phyloP scores from a whole-genome alignment of 2,329 filamentous ascomycete genomes.

The Aspergillus intermedius region DNA sequence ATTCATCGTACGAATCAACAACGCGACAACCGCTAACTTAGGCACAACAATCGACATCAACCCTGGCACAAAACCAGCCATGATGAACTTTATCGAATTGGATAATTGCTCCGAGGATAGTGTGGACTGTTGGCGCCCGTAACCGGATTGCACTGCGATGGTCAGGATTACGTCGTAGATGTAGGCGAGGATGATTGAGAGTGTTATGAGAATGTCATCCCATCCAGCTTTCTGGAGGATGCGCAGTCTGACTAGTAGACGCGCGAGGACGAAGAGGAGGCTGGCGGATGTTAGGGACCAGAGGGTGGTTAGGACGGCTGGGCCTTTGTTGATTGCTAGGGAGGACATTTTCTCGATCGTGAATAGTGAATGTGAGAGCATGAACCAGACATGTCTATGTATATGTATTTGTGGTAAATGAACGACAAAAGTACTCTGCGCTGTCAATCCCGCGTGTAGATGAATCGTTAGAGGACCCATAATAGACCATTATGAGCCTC shows the following conservation, averaged over 20 bases:
- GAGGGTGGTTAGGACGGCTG: not conserved
- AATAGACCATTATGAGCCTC: too few species aligned
- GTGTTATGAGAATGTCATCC: not conserved
- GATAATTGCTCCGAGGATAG: not conserved
- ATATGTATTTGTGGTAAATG: too few species aligned
- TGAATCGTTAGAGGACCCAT: too few species aligned
- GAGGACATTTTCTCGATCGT: not conserved
- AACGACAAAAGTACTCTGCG: too few species aligned
- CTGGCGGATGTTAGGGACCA: not conserved
- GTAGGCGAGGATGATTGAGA: not conserved
- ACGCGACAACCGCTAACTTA: not conserved
- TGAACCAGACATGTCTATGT: not conserved
- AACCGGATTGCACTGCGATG: not conserved
- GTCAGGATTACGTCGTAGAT: not conserved
- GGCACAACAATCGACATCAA: not conserved
- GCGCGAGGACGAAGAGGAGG: not conserved
- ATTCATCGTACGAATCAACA: not conserved
- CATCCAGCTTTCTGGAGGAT: not conserved
- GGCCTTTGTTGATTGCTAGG: not conserved
- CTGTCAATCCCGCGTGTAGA: too few species aligned
- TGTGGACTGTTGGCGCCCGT: not conserved
- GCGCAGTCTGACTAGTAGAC: not conserved
- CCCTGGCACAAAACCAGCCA: not conserved
- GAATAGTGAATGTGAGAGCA: not conserved
- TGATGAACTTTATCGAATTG: not conserved